phyloP scores from a whole-genome alignment of 805 yeast genomes.

The Candida ficus region DNA sequence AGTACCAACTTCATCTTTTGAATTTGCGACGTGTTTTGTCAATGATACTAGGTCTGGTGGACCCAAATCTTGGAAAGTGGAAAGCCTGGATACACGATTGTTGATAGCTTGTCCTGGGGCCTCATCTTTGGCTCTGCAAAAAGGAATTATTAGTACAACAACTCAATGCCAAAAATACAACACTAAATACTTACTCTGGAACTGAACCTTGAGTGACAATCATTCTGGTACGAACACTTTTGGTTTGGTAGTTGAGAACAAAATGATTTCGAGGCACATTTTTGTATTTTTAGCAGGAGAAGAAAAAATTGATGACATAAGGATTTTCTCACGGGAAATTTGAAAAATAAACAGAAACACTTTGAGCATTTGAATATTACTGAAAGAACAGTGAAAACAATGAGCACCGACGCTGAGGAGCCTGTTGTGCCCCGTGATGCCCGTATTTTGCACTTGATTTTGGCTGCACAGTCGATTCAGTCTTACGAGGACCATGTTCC shows the following conservation, averaged over 20 bases:
- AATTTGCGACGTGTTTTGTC: conserved; percentile 51
- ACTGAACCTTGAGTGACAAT: conserved; percentile 53
- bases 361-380: too few species aligned
- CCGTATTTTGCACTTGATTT: conserved; percentile 77
- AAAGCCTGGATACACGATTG: conserved; percentile 58
- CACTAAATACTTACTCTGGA: conserved; percentile 43
- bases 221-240: conserved; percentile 8
- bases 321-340: too few species aligned
- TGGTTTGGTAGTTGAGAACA: background rate
- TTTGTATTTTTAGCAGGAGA: too few species aligned
- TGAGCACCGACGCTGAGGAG: background rate
- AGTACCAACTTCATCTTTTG: conserved; percentile 46
- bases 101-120: conserved; percentile 52
- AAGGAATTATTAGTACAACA: conserved; percentile 11
- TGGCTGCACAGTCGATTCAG: conserved; percentile 90
- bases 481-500: conserved; percentile 96
- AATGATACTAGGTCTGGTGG: conserved; percentile 67
- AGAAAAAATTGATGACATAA: too few species aligned
- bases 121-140: conserved; percentile 50
- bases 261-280: background rate
- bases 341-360: too few species aligned
- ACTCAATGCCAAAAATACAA: too few species aligned
- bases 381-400: background rate
- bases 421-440: conserved; percentile 74
- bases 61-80: conserved; percentile 60